These are phyloP conservation scores for Pascua guehoae DNA, from an alignment of 1,284 basidiomycete genomes.

Conservation along the genomic window DNA sequence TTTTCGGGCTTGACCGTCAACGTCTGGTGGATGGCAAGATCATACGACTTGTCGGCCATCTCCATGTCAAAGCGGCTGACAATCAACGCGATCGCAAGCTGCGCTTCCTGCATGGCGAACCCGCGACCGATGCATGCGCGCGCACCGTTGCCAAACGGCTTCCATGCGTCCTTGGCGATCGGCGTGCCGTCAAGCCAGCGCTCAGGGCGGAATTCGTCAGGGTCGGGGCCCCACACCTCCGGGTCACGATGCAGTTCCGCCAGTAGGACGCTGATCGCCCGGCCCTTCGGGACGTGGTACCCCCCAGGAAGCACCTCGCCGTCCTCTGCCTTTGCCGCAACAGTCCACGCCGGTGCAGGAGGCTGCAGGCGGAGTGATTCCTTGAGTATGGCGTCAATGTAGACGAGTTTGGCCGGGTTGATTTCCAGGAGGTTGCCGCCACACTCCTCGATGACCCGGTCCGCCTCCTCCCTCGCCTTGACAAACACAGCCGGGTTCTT, in stretches of 20 bases:
- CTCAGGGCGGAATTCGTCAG: constrained; percentile 45
- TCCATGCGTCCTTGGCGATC: constrained; percentile 51
- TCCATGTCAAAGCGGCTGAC: constrained; percentile 54
- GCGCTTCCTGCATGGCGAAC: constrained; percentile 55
- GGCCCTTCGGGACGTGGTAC: constrained; percentile 49
- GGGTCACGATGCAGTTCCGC: constrained; percentile 51
- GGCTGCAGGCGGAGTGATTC: constrained; percentile 54
- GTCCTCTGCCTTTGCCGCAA: constrained; percentile 48
- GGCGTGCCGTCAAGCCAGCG: constrained; percentile 54
- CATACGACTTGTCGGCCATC: constrained; percentile 52
- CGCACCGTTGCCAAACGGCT: constrained; percentile 23
- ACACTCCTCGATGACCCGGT: constrained; percentile 46
- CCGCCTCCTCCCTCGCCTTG: constrained; percentile 58
- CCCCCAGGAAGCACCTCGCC: constrained; percentile 37
- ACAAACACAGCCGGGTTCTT: constrained; percentile 55
- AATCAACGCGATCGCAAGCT: constrained; percentile 50
- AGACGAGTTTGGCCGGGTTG: constrained; percentile 49
- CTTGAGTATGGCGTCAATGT: constrained; percentile 53
- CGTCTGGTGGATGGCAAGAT: constrained; percentile 52
- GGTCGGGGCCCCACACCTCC: constrained; percentile 55
- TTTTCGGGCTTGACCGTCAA: constrained; percentile 55
- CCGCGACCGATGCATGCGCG: constrained; percentile 45
- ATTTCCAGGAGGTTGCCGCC: constrained; percentile 1
- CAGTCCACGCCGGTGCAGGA: constrained; percentile 39
- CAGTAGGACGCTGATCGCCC: constrained; percentile 42